These are phyloP conservation scores for Beauveria pseudobassiana DNA, from an alignment of 2,329 filamentous ascomycete species.

Conservation along the genomic window DNA sequence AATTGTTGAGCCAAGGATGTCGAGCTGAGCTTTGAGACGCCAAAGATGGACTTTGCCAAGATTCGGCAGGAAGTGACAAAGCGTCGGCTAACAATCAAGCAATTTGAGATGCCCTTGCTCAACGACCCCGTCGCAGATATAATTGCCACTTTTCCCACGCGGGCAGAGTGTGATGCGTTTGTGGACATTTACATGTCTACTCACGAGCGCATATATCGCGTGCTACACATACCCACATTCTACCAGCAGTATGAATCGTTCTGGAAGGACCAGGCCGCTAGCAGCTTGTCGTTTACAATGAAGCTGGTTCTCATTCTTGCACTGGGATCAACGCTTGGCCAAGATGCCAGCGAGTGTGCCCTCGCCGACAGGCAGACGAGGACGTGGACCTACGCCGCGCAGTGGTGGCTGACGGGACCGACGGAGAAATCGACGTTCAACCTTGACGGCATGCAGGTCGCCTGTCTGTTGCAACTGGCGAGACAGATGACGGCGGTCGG, in stretches of 20 bases:
- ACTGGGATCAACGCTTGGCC: background rate
- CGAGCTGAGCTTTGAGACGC: conserved; percentile 7
- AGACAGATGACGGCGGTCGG: conserved; percentile 8
- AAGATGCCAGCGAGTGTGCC: background rate
- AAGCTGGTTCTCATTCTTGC: conserved; percentile 4
- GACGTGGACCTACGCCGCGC: conserved; percentile 5
- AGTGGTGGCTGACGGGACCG: conserved; percentile 8
- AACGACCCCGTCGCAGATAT: conserved; percentile 1
- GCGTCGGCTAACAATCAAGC: conserved; percentile 2
- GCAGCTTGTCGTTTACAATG: background rate
- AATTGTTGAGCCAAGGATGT: background rate
- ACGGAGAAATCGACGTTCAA: background rate
- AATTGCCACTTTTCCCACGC: background rate
- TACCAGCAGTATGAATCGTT: background rate
- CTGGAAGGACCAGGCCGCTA: background rate
- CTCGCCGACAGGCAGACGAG: background rate
- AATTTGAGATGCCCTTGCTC: background rate
- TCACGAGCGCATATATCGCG: conserved; percentile 5
- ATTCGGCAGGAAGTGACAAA: conserved; percentile 1
- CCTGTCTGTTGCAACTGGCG: conserved; percentile 1
- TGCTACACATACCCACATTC: conserved; percentile 3
- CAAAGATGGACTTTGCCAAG: conserved; percentile 6
- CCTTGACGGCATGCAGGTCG: conserved; percentile 4
- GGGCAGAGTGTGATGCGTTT: background rate
- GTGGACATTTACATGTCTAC: conserved; percentile 1